phyloP scores from a whole-genome alignment of 2,329 filamentous ascomycete species.

The Lecanicillium sp. region DNA sequence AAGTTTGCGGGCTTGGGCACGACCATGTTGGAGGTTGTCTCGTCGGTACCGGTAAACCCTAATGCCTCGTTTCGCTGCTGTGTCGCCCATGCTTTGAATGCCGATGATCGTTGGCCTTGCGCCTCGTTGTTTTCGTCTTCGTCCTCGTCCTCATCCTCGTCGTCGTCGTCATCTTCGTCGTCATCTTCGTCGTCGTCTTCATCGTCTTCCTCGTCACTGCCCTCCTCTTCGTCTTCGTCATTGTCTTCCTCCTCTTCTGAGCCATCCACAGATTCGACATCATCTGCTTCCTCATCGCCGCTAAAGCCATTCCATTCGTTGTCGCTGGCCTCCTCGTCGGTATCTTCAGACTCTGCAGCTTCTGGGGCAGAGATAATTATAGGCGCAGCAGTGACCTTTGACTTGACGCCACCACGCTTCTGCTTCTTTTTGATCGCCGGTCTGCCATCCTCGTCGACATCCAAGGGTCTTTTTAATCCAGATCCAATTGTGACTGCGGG shows the following conservation, averaged over 20 bases:
- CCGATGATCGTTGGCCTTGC: constrained; percentile 38
- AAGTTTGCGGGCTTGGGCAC: constrained; percentile 56
- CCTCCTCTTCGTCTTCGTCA: constrained; percentile 22
- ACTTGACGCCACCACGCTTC: constrained; percentile 55
- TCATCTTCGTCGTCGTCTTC: constrained; percentile 16
- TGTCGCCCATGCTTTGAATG: constrained; percentile 91
- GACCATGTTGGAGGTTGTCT: constrained; percentile 32
- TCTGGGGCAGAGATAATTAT: constrained; percentile 32
- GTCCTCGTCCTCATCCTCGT: constrained; percentile 22
- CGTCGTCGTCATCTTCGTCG: constrained; percentile 22
- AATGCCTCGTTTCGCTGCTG: constrained; percentile 78
- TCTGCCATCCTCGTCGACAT: constrained; percentile 68
- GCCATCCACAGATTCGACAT: constrained; percentile 15
- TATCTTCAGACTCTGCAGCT: constrained; percentile 17
- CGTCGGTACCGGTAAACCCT: constrained; percentile 49
- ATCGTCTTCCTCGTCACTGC: constrained; percentile 34
- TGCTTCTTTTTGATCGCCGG: constrained; percentile 81
- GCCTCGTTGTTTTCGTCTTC: constrained; percentile 20
- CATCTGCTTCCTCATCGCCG: constrained; percentile 33
- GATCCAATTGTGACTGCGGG: constrained; percentile 45
- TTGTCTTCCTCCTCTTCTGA: constrained; percentile 19
- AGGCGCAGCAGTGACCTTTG: constrained; percentile 39
- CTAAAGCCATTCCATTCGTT: constrained; percentile 58
- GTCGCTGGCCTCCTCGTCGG: constrained; percentile 29
- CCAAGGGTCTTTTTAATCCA: constrained; percentile 80